Base-by-base conservation (phyloP, 2,329 filamentous ascomycete genomes). In the Diaporthe caulivora region DNA sequence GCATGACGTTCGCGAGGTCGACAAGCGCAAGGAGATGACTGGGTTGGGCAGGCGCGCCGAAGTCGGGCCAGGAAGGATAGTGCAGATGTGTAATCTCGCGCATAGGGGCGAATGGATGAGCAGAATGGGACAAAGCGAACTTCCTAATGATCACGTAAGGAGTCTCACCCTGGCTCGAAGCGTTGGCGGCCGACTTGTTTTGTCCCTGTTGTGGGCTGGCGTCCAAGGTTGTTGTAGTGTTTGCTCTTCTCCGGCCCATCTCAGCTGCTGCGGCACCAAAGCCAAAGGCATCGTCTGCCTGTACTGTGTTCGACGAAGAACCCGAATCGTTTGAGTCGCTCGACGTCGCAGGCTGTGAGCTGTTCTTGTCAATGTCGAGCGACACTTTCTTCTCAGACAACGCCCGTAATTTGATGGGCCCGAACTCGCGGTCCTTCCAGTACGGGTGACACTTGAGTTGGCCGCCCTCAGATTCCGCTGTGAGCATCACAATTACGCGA, bases 21-120 rank as follows among this genome's bases (percentile, higher is more conserved):
- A 98, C 94, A 21, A 99, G 85, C 2, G 93, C 94, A 21, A 99
- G 87, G 2, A 99, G 88, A 79, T 98, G 95, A 7, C 91, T 91
- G 1, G 97, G 95, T 79, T 97, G 93, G 0, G 97, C 95, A 0
- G 96, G 96, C 0, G 95, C 93, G 26, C 97, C 97, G 82, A 98
- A 98, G 80, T 99, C 97, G 0, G 97, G 97, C 97, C 97, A 99
- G n/a, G 93, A 92, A 0, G 95, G 92, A 81, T 98, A 98, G 80
- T 98, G 95, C 18, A 99, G 86, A 78, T 99, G 97, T 0, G 95
- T 98, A 75, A 99, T 93, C 82, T 98, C 95, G 31, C 96, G 93
- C 77, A 98, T 93, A 0, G 95, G 94, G 26, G 91, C 90, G 79
- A 98, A 98, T 0, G 96, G 95, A 73, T 93, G 89, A 1, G 89